Evolutionary conservation across 495 filamentous ascomycete genomes (phyloP).

Genomic region (Hypoxylon intermedium): DNA sequence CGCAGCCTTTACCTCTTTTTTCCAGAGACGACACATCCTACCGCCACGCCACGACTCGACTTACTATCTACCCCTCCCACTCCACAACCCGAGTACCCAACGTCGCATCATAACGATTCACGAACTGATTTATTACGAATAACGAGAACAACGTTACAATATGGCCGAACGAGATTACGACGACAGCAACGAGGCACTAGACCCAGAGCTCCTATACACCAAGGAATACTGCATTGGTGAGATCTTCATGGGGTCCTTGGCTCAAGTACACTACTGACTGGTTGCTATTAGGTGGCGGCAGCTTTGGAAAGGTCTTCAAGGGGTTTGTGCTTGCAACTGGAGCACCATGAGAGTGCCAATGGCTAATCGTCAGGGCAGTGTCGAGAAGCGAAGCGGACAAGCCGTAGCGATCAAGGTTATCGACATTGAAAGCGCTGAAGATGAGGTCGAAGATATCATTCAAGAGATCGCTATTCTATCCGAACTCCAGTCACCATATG

Average conservation of each 20-base stretch:
- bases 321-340: slow-evolving; percentile 61
- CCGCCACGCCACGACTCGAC: slow-evolving; percentile 14
- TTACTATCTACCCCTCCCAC: background rate
- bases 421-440: slow-evolving; percentile 97
- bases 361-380: slow-evolving; percentile 59
- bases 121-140: slow-evolving; percentile 29
- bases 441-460: slow-evolving; percentile 98
- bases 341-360: background rate
- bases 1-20: slow-evolving; percentile 29
- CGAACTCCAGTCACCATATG: slow-evolving; percentile 89
- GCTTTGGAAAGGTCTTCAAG: slow-evolving; percentile 96
- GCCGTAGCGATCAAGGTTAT: slow-evolving; percentile 95
- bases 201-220: slow-evolving; percentile 88
- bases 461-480: slow-evolving; percentile 97
- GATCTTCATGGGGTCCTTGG: slow-evolving; percentile 37
- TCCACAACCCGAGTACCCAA: slow-evolving; percentile 6
- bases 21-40: slow-evolving; percentile 28
- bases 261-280: slow-evolving; percentile 19
- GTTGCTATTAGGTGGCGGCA: slow-evolving; percentile 69
- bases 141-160: slow-evolving; percentile 27
- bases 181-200: slow-evolving; percentile 58
- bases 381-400: slow-evolving; percentile 83
- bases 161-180: slow-evolving; percentile 57
- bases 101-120: slow-evolving; percentile 20
- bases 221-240: slow-evolving; percentile 93